Evolutionary conservation across 2,329 filamentous ascomycete genomes (phyloP).

Genomic region (Graphilbum sp.): DNA sequence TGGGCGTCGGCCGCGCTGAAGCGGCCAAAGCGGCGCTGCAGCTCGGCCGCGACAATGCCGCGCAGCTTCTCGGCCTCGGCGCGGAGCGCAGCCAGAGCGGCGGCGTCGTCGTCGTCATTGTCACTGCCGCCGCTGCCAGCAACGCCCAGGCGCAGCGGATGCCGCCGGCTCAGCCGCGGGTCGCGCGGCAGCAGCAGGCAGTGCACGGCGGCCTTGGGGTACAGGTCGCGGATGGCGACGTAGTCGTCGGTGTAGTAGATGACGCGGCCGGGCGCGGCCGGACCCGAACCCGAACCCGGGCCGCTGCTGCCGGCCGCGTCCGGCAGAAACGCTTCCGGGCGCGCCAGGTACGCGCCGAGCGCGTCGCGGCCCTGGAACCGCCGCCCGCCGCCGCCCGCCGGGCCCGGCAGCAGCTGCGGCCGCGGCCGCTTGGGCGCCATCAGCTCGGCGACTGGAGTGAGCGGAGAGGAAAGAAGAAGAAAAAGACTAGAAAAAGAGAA

Average conservation of each 20-base stretch:
- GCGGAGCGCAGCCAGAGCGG: slow-evolving; percentile 29
- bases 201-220: slow-evolving; percentile 74
- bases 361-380: slow-evolving; percentile 33
- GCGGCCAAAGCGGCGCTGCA: slow-evolving; percentile 50
- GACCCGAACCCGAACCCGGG: not conserved
- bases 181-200: slow-evolving; percentile 74
- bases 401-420: too few species aligned
- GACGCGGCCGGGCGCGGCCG: slow-evolving; percentile 25
- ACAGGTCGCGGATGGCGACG: slow-evolving; percentile 68
- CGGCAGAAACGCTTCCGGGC: slow-evolving; percentile 43
- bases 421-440: too few species aligned
- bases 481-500: too few species aligned
- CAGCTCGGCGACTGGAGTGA: too few species aligned
- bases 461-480: too few species aligned
- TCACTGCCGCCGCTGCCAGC: too few species aligned
- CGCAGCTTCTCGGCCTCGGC: slow-evolving; percentile 45
- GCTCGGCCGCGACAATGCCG: slow-evolving; percentile 53
- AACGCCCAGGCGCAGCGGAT: slow-evolving; percentile 29
- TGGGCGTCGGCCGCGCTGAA: slow-evolving; percentile 45
- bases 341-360: slow-evolving; percentile 48
- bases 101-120: not conserved
- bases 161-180: slow-evolving; percentile 25
- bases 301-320: not conserved
- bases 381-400: too few species aligned
- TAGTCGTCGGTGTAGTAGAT: slow-evolving; percentile 53